Percentiles rank a stretch among this genome's conserved stretches.
Evolutionary conservation across 768 basidiomycete species (phyloP).

Genomic region (Hygrophorus russula): DNA sequence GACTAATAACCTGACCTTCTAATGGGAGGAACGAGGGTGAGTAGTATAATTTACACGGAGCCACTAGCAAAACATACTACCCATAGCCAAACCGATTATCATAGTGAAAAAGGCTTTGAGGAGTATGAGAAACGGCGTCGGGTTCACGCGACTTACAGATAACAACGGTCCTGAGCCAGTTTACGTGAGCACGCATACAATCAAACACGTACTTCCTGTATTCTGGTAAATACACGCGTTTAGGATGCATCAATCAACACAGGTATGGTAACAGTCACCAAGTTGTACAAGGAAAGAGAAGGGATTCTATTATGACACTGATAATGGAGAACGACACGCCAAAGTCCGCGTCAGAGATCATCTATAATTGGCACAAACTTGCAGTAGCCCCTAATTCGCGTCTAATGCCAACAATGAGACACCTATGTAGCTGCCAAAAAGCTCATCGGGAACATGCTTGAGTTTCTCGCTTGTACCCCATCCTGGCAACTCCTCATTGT

Average conservation of each 20-base stretch:
- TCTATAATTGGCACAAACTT: slow-evolving; percentile 27
- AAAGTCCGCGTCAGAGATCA: slow-evolving; percentile 38
- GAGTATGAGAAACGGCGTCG: background rate
- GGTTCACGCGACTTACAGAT: slow-evolving; percentile 31
- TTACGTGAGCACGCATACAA: background rate
- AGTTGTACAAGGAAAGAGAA: slow-evolving; percentile 55
- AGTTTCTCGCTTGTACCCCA: slow-evolving; percentile 69
- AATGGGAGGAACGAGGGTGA: background rate
- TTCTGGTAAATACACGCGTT: slow-evolving; percentile 29
- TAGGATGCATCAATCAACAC: background rate
- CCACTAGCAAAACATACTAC: slow-evolving; percentile 28
- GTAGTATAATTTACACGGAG: background rate
- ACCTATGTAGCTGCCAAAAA: too few species aligned
- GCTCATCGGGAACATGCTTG: slow-evolving; percentile 27
- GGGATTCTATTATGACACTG: slow-evolving; percentile 60
- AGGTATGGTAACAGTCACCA: slow-evolving; percentile 30
- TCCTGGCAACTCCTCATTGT: slow-evolving; percentile 56
- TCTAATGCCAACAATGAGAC: slow-evolving; percentile 23
- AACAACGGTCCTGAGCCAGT: slow-evolving; percentile 21
- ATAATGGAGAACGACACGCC: slow-evolving; percentile 72
- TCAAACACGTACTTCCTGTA: slow-evolving; percentile 48
- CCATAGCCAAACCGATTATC: slow-evolving; percentile 67
- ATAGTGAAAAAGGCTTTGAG: slow-evolving; percentile 51
- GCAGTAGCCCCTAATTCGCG: slow-evolving; percentile 53
- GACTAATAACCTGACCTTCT: background rate